Evolutionary conservation across 345 rosid genomes (phyloP), one percentile per base, ranked within the genome.

Genomic region (Gossypium rotundifolium): DNA sequence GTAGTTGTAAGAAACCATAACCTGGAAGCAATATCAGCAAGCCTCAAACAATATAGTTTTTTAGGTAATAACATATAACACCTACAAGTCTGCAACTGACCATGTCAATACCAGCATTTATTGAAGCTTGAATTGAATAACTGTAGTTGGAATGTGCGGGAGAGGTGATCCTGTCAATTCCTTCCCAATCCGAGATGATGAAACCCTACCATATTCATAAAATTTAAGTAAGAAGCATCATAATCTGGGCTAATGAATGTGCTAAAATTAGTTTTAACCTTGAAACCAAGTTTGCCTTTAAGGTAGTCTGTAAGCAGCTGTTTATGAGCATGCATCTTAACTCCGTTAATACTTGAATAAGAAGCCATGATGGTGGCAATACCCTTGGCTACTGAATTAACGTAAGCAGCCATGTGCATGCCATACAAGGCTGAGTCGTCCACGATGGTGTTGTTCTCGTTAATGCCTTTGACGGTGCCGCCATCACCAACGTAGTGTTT

Each of bases 91-190:
- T 33, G 40, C 40, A 66, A 60, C 74, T n/a, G 9, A 72, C 88
- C 86, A 81, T 81, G 81, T 85, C 88, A 55, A 83, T 61, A 61
- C 84, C 86, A 23, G 88, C 88, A 27, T 18, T 6, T 48, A 85
- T 68, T 65, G 82, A 78, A 18, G 57, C 74, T 70, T 66, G 75
- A 71, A 85, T 60, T 7, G 83, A 81, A 54, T 58, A 85, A n/a
- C 79, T 74, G 38, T 82, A 85, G 70, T 83, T 85, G 33, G 81
- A 71, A 49, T 79, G 84, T 9, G 86, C 75, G 6, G 81, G 80
- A 60, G 66, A 48, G 11, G 84, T 80, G 66, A 85, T 82, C 74
- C 83, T 79, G 69, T 83, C 86, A 44, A 81, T 75, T 16, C 82
- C 84, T 70, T 81, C 14, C 85, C 85, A 80, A 75, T 85, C 88